A percentile compares a stretch with the other conserved stretches of the same genome.
These are phyloP conservation scores for Cairneyella variabilis DNA, from an alignment of 495 filamentous ascomycete genomes.

Conservation along the genomic window DNA sequence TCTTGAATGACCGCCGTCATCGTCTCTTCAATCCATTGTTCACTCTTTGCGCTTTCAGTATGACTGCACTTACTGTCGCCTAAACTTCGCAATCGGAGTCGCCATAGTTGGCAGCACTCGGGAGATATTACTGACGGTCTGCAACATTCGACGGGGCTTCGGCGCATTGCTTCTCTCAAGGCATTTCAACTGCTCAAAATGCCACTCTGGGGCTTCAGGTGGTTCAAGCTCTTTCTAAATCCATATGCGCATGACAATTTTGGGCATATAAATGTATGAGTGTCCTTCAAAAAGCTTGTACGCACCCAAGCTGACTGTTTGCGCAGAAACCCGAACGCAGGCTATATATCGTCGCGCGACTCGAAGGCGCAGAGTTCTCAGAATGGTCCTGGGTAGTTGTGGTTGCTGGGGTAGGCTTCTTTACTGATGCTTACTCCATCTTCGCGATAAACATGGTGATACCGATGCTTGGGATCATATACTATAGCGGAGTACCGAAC, in stretches of 20 bases:
- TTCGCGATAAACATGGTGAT: conserved; percentile 73
- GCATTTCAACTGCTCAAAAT: no score
- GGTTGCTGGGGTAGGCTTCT: no score
- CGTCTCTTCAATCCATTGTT: no score
- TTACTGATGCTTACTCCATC: conserved; percentile 71
- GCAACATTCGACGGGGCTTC: no score
- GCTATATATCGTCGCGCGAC: conserved; percentile 11
- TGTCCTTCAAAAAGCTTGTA: not conserved
- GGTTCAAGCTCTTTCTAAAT: conserved; percentile 15
- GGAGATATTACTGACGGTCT: no score
- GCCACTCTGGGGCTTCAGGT: conserved; percentile 17
- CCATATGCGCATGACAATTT: conserved; percentile 14
- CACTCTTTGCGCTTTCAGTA: no score
- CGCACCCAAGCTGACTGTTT: not conserved
- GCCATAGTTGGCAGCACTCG: no score
- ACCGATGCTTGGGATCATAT: conserved; percentile 68
- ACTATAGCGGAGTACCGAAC: conserved; percentile 36
- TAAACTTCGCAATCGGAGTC: no score
- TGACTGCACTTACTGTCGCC: no score
- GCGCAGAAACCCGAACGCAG: conserved; percentile 11
- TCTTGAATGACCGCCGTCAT: no score
- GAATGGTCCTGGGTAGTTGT: conserved; percentile 41
- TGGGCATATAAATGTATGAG: conserved; percentile 11
- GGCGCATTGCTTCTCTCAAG: no score
- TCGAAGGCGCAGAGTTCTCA: conserved; percentile 13